These are phyloP conservation scores for Buddleja alternifolia DNA, from an alignment of 257 asterid genomes.

Conservation along the genomic window DNA sequence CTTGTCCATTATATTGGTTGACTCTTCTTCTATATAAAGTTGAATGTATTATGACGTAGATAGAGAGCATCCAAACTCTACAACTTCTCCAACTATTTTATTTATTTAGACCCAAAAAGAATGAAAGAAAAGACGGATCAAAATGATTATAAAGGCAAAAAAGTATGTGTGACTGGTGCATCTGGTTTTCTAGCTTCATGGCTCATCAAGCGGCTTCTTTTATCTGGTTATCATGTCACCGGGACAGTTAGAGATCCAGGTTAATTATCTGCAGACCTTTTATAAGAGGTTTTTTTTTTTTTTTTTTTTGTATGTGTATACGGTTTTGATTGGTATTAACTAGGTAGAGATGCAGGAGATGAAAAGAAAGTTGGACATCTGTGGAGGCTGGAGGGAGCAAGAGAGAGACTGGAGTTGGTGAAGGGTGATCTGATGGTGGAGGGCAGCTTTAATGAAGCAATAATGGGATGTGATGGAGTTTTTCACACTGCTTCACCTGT, in stretches of 20 bases:
- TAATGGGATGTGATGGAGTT: constrained; percentile 78
- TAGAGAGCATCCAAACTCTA: too few species aligned
- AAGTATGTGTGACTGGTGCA: constrained; percentile 93
- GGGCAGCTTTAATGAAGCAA: constrained; percentile 82
- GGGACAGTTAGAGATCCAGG: constrained; percentile 96
- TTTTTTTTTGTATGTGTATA: too few species aligned
- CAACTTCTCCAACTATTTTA: background rate
- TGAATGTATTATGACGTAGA: too few species aligned
- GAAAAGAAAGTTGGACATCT: constrained; percentile 73
- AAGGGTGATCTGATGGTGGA: constrained; percentile 68
- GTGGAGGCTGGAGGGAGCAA: constrained; percentile 77
- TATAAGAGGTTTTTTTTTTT: too few species aligned
- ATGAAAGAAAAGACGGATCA: constrained; percentile 32
- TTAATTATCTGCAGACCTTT: too few species aligned
- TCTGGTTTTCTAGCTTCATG: constrained; percentile 89
- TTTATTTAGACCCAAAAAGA: constrained; percentile 6
- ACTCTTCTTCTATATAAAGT: too few species aligned
- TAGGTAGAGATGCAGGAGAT: constrained; percentile 40
- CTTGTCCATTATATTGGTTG: constrained; percentile 13
- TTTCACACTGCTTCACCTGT: constrained; percentile 99
- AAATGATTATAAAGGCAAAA: constrained; percentile 47
- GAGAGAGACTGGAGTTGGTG: constrained; percentile 64
- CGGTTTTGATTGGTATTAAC: too few species aligned
- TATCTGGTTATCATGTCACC: constrained; percentile 66
- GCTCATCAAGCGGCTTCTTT: constrained; percentile 80